These are phyloP conservation scores for Hemileia vastatrix DNA, from an alignment of 1,284 basidiomycete genomes.

Conservation along the genomic window DNA sequence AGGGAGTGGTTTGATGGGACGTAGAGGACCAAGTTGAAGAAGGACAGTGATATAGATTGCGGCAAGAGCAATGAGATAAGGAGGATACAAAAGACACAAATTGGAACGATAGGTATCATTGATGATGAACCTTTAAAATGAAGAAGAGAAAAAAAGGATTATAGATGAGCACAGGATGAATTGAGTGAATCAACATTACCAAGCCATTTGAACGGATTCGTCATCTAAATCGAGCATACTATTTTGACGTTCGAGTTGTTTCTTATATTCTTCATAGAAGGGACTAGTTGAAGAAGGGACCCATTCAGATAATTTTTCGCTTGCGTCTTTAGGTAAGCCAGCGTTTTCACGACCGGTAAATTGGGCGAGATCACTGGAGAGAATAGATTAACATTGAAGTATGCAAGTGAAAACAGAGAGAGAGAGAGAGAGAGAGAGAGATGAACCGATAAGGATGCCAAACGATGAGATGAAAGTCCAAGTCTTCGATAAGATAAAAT, in stretches of 20 bases:
- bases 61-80: constrained; percentile 83
- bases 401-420: too few species aligned
- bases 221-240: constrained; percentile 48
- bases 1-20: constrained; percentile 8
- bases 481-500: constrained; percentile 90
- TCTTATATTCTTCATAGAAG: constrained; percentile 13
- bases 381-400: not conserved
- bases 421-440: constrained; percentile 54
- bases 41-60: constrained; percentile 62
- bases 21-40: constrained; percentile 25
- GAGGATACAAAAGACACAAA: constrained; percentile 79
- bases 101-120: constrained; percentile 93
- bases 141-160: not conserved
- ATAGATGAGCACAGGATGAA: not conserved
- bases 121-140: constrained; percentile 68
- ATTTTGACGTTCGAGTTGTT: constrained; percentile 28
- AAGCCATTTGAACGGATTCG: constrained; percentile 48
- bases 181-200: constrained; percentile 40
- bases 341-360: constrained; percentile 20
- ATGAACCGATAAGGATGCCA: constrained; percentile 84
- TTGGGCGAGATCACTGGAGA: constrained; percentile 11
- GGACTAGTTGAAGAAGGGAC: not conserved
- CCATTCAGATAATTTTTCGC: constrained; percentile 18
- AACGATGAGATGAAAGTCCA: constrained; percentile 85
- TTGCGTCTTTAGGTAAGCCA: constrained; percentile 12